Conservation (phyloP, 225 moss, liverwort and hornwort genomes). For the Bryum argenteum region DNA sequence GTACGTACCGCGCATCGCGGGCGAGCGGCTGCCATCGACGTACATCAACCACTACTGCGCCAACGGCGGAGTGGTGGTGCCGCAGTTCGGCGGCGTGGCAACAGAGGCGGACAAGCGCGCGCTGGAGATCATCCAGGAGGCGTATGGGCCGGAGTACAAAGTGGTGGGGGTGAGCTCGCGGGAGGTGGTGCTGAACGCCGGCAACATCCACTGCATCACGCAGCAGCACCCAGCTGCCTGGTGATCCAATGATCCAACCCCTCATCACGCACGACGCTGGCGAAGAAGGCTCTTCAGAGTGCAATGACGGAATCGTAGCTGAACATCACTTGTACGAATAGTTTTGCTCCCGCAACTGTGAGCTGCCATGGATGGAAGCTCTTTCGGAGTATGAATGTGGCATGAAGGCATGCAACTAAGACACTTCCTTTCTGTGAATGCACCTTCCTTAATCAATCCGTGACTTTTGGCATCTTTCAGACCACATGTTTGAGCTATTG, state of each 20-base stretch:
- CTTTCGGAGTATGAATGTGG: neutral
- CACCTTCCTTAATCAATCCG: neutral
- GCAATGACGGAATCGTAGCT: no score
- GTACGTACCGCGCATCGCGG: conserved; percentile 52
- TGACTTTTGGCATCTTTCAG: neutral
- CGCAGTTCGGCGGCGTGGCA: conserved; percentile 60
- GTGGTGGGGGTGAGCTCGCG: conserved; percentile 66
- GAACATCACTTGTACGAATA: no score
- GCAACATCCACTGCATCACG: conserved; percentile 73
- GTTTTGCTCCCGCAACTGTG: no score
- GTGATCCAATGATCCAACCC: conserved; percentile 10
- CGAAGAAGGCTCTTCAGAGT: no score
- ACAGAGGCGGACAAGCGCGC: conserved; percentile 52
- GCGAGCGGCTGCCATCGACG: conserved; percentile 56
- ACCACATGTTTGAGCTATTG: no score
- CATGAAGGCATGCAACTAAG: neutral
- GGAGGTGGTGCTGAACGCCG: conserved; percentile 60
- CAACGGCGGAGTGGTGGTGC: conserved; percentile 60
- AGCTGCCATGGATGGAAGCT: no score
- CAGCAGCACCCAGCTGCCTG: conserved; percentile 63
- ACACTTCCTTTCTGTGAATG: neutral
- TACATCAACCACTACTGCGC: conserved; percentile 67
- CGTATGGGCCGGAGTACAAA: conserved; percentile 54
- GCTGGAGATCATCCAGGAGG: conserved; percentile 57
- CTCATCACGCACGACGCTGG: neutral